Conservation (phyloP, 805 yeast species). For the Kluyveromyces nonfermentans region DNA sequence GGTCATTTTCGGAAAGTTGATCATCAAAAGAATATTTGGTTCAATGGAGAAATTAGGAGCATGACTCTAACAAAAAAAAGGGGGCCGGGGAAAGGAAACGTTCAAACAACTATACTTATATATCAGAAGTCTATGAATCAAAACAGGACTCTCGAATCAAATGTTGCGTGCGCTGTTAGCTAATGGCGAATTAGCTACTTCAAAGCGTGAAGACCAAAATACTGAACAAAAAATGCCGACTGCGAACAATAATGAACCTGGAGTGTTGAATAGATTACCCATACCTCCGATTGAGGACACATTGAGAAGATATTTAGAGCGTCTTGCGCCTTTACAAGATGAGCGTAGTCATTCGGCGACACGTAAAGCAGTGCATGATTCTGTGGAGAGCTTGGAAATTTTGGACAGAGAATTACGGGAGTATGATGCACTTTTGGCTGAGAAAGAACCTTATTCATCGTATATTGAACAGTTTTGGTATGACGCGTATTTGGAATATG, state of each 20-base stretch:
- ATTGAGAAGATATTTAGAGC: constrained; percentile 53
- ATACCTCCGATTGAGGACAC: constrained; percentile 69
- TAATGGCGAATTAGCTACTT: background rate
- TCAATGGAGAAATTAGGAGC: background rate
- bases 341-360: constrained; percentile 60
- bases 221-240: constrained; percentile 2
- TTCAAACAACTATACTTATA: background rate
- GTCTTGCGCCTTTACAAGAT: constrained; percentile 73
- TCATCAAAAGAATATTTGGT: constrained; percentile 2
- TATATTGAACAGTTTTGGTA: constrained; percentile 94
- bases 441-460: constrained; percentile 56
- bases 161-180: background rate
- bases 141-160: background rate
- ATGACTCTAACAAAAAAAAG: background rate
- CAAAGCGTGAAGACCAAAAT: background rate
- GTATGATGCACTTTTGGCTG: constrained; percentile 53
- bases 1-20: background rate
- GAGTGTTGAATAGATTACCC: constrained; percentile 41
- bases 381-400: constrained; percentile 35
- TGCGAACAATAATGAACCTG: background rate
- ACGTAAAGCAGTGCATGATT: constrained; percentile 34
- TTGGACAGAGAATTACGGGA: constrained; percentile 48
- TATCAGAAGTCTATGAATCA: too few relatives aligned
- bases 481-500: constrained; percentile 80
- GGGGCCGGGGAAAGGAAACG: background rate